Conservation (phyloP, 805 yeast genomes). For the Kluyveromyces wickerhamii region DNA sequence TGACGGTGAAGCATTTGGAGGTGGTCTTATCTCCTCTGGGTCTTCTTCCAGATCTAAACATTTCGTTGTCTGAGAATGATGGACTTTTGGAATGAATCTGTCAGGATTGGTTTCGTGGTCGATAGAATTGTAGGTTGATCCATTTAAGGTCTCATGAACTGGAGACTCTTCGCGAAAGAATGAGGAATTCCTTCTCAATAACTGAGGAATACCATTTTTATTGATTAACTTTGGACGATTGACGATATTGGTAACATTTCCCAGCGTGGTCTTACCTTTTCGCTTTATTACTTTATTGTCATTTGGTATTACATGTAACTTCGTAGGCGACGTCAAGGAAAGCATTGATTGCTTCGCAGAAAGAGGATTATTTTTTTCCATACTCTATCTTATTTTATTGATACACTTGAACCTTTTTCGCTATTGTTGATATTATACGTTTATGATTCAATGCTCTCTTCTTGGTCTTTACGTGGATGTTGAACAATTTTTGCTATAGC, state of each 20-base stretch:
- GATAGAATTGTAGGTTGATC: constrained; percentile 11
- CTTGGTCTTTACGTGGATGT: too few species aligned
- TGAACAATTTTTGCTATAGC: background rate
- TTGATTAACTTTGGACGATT: constrained; percentile 16
- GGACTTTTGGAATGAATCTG: constrained; percentile 53
- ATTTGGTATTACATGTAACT: constrained; percentile 36
- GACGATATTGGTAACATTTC: constrained; percentile 16
- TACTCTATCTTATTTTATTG: background rate
- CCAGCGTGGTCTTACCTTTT: constrained; percentile 18
- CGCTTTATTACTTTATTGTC: constrained; percentile 26
- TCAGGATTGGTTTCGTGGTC: constrained; percentile 37
- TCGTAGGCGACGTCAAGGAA: constrained; percentile 39
- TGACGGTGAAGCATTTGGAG: constrained; percentile 40
- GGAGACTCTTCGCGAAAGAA: constrained; percentile 26
- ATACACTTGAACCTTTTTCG: background rate
- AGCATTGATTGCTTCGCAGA: constrained; percentile 25
- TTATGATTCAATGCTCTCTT: background rate
- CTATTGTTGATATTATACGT: background rate
- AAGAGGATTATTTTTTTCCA: constrained; percentile 3
- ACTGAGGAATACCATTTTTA: constrained; percentile 25
- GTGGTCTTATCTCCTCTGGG: constrained; percentile 33
- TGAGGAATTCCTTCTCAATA: constrained; percentile 27
- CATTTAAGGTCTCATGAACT: constrained; percentile 4
- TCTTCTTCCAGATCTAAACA: constrained; percentile 28
- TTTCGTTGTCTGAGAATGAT: constrained; percentile 20